Evolutionary conservation across 345 rosid species (phyloP), one percentile per base, ranked within the genome.

Genomic region (Theobroma cacao): DNA sequence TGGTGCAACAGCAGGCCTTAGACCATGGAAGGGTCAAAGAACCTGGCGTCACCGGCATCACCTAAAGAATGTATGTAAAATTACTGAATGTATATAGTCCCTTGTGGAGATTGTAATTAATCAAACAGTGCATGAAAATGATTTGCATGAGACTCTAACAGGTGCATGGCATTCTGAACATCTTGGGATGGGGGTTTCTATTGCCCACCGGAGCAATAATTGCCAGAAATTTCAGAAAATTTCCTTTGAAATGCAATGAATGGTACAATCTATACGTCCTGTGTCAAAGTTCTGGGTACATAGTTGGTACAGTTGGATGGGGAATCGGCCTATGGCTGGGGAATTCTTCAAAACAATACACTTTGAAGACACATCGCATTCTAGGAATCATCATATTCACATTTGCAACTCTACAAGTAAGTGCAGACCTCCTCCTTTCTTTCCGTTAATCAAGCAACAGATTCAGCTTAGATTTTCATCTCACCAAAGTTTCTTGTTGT

Each of bases 161-260:
- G 89, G 77, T 79, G 61, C 87, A 86, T 82, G 89, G 89, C 59
- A 72, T 77, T 55, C 82, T 82, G 11, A 84, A 79, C 75, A 80
- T 86, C 52, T n/a, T 84, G 52, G 89, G 87, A 61, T 86, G 87
- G 87, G 89, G 87, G 17, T 75, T 72, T 2, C 66, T 86, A 3
- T 47, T 86, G 80, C 89, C 89, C 1, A 28, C 50, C 1, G 89
- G 89, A 41, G 84, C 53, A 9, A 86, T 84, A 2, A 47, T 79
- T 34, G 84, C 87, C 10, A 84, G 89, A 65, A 78, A 73, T 75
- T 77, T 78, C 56, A 84, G 83, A 38, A 72, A 67, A 22, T 70
- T 13, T 26, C 87, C 87, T 1, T 0, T 84, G 81, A 34, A 76
- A 68, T 80, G 75, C 61, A 75, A 82, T 0, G 84, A 84, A 45